Conservation (phyloP, 2,329 filamentous ascomycete genomes). For the Rhinocladiella similis region DNA sequence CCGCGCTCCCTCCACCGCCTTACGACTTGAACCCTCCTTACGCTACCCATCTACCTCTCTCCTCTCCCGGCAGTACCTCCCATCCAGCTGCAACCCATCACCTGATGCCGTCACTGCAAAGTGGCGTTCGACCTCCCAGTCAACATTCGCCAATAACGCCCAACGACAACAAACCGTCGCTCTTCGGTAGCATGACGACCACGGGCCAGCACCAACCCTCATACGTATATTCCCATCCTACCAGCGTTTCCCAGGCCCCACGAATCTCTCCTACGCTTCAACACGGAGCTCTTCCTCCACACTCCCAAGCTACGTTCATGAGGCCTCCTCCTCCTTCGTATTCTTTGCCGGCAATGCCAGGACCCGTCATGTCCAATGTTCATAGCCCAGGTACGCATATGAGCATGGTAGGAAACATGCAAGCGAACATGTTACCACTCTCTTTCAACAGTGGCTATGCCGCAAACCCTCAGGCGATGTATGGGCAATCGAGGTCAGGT, state of each 20-base stretch:
- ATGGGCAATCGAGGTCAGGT: slow-evolving; percentile 54
- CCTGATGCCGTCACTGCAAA: slow-evolving; percentile 13
- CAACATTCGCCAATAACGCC: slow-evolving; percentile 27
- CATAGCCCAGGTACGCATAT: slow-evolving; percentile 72
- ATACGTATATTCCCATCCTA: slow-evolving; percentile 52
- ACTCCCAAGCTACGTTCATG: slow-evolving; percentile 33
- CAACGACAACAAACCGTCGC: slow-evolving; percentile 47
- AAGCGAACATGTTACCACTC: slow-evolving; percentile 54
- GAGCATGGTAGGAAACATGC: slow-evolving; percentile 65
- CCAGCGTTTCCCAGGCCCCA: slow-evolving; percentile 50
- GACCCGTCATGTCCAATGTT: slow-evolving; percentile 75
- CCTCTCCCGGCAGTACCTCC: slow-evolving; percentile 28
- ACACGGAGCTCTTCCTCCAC: slow-evolving; percentile 32
- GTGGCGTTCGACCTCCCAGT: slow-evolving; percentile 20
- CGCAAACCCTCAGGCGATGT: slow-evolving; percentile 61
- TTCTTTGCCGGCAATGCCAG: slow-evolving; percentile 62
- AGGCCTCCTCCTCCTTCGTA: slow-evolving; percentile 53
- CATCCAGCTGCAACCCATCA: slow-evolving; percentile 27
- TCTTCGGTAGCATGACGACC: slow-evolving; percentile 48
- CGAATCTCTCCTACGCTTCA: slow-evolving; percentile 59
- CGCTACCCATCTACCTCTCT: slow-evolving; percentile 10
- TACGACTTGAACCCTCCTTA: slow-evolving; percentile 60
- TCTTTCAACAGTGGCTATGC: slow-evolving; percentile 62
- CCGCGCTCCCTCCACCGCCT: slow-evolving; percentile 62
- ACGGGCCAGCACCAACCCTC: slow-evolving; percentile 51